Conservation (phyloP, 495 filamentous ascomycete species). For the Annulohypoxylon maeteangense region DNA sequence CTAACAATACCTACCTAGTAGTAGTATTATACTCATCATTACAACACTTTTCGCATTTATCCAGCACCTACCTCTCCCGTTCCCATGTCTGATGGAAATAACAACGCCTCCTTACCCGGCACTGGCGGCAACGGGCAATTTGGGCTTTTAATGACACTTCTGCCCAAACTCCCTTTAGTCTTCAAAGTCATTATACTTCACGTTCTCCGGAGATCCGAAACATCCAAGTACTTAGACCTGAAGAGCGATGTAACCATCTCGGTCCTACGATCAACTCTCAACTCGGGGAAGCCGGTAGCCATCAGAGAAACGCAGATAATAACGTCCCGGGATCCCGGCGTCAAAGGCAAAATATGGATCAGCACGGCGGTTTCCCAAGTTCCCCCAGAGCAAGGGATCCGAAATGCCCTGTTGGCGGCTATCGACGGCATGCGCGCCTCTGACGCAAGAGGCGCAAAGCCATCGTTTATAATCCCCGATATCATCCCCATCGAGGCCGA, state of each 20-base stretch:
- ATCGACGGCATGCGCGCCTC: constrained; percentile 70
- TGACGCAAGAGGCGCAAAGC: constrained; percentile 51
- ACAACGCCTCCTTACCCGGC: neutral
- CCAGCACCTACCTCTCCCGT: neutral
- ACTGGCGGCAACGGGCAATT: constrained; percentile 29
- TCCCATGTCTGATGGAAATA: constrained; percentile 15
- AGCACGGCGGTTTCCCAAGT: constrained; percentile 69
- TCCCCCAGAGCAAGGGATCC: constrained; percentile 61
- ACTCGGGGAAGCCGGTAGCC: constrained; percentile 50
- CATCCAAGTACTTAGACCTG: constrained; percentile 79
- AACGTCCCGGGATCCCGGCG: constrained; percentile 68
- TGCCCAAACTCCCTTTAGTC: constrained; percentile 73
- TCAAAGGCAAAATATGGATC: constrained; percentile 86
- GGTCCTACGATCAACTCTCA: constrained; percentile 70
- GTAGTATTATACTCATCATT: neutral
- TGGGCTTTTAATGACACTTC: constrained; percentile 56
- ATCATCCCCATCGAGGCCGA: constrained; percentile 77
- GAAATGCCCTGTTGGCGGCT: constrained; percentile 69
- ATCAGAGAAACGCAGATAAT: constrained; percentile 72
- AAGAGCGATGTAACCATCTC: constrained; percentile 78
- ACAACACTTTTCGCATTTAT: neutral
- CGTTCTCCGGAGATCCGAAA: constrained; percentile 70
- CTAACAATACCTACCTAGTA: too few relatives aligned
- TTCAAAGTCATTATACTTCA: constrained; percentile 74
- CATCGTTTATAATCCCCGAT: constrained; percentile 62